Evolutionary conservation across 768 basidiomycete genomes (phyloP), one percentile per base, ranked within the genome.

Genomic region (Termitomyces sp.): DNA sequence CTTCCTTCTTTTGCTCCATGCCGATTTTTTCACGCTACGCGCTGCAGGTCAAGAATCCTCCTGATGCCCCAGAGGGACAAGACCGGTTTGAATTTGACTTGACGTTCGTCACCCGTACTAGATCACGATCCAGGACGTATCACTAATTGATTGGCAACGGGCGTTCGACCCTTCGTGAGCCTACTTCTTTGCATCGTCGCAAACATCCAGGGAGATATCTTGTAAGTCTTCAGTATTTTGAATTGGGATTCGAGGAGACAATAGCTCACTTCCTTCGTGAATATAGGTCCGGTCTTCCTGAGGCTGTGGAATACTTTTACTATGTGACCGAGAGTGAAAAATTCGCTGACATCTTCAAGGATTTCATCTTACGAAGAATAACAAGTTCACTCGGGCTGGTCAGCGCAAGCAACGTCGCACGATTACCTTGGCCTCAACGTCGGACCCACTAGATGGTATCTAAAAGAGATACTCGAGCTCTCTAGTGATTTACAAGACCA

Each of bases 171-270:
- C 43, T 27, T 25, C 43, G 43, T 44, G 10, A 12, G 43, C n/a
- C 21, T 44, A 17, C 21, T 12, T 44, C 5, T 44, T 4, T 25
- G 43, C 43, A 53, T 57, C 29, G 34, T 60, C 4, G 32, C 25
- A 41, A 63, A 63, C 35, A 60, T 63, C n/a, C 62, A 63, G 38
- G 62, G 62, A 3, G 62, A 63, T 55, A 58, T 63, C 35, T 27
- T 60, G 62, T 63, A 54, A 14, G 59, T 32, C 7, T 38, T n/a
- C n/a, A n/a, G 38, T 38, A 17, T 38, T n/a, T n/a, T 8, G 17
- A 7, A 38, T n/a, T 7, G n/a, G 17, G 17, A 38, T 38, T 1
- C 17, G n/a, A 17, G 38, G 17, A n/a, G 38, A 38, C 6, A n/a
- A 3, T 38, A 1, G 17, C 8, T 38, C 17, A 38, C 38, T n/a